Conservation (phyloP, 805 yeast genomes). For the Yarrowia yakushimensis region DNA sequence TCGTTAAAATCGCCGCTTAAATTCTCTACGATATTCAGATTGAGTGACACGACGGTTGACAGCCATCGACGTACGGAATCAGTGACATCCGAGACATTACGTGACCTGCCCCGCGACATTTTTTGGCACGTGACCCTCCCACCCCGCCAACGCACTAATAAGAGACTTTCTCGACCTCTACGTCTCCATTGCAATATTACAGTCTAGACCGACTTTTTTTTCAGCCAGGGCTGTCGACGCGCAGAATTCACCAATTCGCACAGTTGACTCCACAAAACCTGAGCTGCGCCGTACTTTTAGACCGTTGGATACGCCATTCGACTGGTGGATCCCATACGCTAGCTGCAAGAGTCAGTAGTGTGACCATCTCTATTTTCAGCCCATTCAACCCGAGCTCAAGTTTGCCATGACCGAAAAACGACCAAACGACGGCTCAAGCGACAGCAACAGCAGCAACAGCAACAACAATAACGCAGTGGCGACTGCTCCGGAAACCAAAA, state of each 20-base stretch:
- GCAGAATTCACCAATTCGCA: too few relatives aligned
- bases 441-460: neutral
- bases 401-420: slow-evolving; percentile 3
- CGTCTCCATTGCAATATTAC: neutral
- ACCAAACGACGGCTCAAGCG: neutral
- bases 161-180: neutral
- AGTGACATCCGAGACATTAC: neutral
- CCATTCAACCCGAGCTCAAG: too few relatives aligned
- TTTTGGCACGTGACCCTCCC: neutral
- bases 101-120: neutral
- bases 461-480: neutral
- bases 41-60: neutral
- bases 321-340: neutral
- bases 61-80: neutral
- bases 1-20: slow-evolving; percentile 2
- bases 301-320: slow-evolving; percentile 2
- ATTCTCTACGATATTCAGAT: neutral
- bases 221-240: neutral
- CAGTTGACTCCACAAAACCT: neutral
- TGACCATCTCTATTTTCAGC: neutral
- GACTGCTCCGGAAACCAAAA: slow-evolving; percentile 1
- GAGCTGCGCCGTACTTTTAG: neutral
- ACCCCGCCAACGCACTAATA: neutral
- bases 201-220: neutral
- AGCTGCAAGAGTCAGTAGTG: neutral